phyloP scores from a whole-genome alignment of 2,329 filamentous ascomycete genomes.

The Fusarium napiforme region DNA sequence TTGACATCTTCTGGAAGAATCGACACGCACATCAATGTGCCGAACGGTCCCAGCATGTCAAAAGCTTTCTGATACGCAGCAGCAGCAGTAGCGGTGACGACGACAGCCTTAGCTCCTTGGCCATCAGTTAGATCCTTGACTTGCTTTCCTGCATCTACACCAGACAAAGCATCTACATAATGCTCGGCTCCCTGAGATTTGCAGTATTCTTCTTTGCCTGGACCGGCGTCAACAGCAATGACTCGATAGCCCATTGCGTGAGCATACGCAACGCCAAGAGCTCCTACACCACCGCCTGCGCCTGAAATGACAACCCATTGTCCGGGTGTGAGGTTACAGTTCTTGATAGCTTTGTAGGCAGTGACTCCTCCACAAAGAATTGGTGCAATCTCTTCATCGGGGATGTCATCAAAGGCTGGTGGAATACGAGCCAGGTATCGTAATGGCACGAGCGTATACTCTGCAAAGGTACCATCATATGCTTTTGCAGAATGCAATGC shows the following conservation, averaged over 20 bases:
- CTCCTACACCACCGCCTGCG: slow-evolving; percentile 54
- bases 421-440: slow-evolving; percentile 48
- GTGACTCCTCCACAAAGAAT: slow-evolving; percentile 57
- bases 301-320: slow-evolving; percentile 53
- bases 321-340: slow-evolving; percentile 46
- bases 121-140: slow-evolving; percentile 29
- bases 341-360: slow-evolving; percentile 55
- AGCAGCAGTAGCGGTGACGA: slow-evolving; percentile 47
- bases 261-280: slow-evolving; percentile 53
- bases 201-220: slow-evolving; percentile 47
- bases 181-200: slow-evolving; percentile 50
- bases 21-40: slow-evolving; percentile 54
- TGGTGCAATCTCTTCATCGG: slow-evolving; percentile 53
- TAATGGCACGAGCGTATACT: slow-evolving; percentile 51
- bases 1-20: slow-evolving; percentile 45
- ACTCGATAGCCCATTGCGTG: slow-evolving; percentile 55
- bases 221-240: slow-evolving; percentile 52
- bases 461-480: slow-evolving; percentile 53
- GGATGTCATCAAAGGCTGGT: slow-evolving; percentile 35
- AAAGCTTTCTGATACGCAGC: slow-evolving; percentile 51
- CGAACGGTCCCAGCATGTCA: slow-evolving; percentile 46
- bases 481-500: slow-evolving; percentile 48
- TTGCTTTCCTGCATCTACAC: slow-evolving; percentile 9
- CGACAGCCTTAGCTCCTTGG: slow-evolving; percentile 40
- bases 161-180: slow-evolving; percentile 50